phyloP scores from a whole-genome alignment of 768 basidiomycete species.

The Pulveroboletus sp. region DNA sequence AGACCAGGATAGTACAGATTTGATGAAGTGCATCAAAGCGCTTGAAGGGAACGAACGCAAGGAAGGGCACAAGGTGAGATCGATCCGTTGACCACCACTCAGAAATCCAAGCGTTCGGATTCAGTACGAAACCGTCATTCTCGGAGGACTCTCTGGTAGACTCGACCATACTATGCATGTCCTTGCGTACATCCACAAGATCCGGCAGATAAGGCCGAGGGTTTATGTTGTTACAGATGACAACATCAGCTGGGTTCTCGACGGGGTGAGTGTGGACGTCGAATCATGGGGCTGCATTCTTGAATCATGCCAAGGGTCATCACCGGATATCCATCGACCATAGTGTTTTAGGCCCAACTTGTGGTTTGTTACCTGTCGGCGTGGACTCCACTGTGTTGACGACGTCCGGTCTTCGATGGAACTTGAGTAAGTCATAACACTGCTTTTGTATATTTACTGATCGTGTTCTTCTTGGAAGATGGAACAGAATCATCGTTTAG shows the following conservation, averaged over 20 bases:
- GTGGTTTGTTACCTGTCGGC: slow-evolving; percentile 92
- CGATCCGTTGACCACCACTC: neutral
- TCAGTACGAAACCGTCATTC: slow-evolving; percentile 65
- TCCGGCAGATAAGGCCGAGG: slow-evolving; percentile 52
- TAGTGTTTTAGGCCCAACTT: slow-evolving; percentile 72
- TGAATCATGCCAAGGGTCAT: slow-evolving; percentile 54
- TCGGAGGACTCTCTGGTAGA: slow-evolving; percentile 87
- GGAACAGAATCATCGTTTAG: slow-evolving; percentile 72
- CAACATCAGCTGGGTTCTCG: slow-evolving; percentile 85
- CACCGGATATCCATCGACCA: slow-evolving; percentile 79
- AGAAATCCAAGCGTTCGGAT: slow-evolving; percentile 13
- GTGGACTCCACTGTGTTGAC: slow-evolving; percentile 70
- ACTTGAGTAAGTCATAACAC: slow-evolving; percentile 55
- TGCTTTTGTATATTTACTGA: slow-evolving; percentile 3
- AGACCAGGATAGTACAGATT: slow-evolving; percentile 84
- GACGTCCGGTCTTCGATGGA: slow-evolving; percentile 85
- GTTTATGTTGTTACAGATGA: slow-evolving; percentile 86
- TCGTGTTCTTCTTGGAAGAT: slow-evolving; percentile 33
- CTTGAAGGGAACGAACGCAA: slow-evolving; percentile 53
- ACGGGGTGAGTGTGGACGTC: slow-evolving; percentile 46
- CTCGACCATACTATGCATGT: slow-evolving; percentile 94
- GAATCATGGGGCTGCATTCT: neutral
- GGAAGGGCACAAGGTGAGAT: slow-evolving; percentile 36
- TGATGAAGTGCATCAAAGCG: slow-evolving; percentile 84
- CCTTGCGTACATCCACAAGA: slow-evolving; percentile 77